Evolutionary conservation across 1,284 basidiomycete genomes (phyloP).

Genomic region (Gastroboletus turbinatus): DNA sequence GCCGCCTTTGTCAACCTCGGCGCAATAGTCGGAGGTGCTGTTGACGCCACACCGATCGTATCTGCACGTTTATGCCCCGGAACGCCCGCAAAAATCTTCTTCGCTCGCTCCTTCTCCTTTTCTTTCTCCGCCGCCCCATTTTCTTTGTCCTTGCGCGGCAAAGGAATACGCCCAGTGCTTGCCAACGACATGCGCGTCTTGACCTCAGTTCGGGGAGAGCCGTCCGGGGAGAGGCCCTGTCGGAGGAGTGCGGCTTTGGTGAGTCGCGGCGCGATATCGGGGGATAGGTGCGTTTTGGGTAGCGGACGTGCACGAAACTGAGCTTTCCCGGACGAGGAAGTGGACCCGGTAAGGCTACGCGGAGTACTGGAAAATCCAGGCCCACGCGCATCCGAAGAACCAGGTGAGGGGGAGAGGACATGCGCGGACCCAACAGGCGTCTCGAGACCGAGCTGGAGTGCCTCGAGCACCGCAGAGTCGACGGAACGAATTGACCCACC

Average conservation of each 20-base stretch:
- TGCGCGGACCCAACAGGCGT: conserved; percentile 45
- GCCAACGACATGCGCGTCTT: conserved; percentile 35
- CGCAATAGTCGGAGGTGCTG: conserved; percentile 66
- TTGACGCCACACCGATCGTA: conserved; percentile 69
- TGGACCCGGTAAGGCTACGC: conserved; percentile 19
- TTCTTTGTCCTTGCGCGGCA: conserved; percentile 26
- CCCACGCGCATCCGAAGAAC: conserved; percentile 33
- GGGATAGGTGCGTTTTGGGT: conserved; percentile 57
- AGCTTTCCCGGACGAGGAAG: conserved; percentile 42
- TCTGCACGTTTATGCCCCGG: conserved; percentile 73
- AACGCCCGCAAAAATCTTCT: conserved; percentile 67
- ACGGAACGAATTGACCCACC: conserved; percentile 46
- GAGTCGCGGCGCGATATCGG: conserved; percentile 75
- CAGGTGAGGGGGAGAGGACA: conserved; percentile 43
- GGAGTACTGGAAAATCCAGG: conserved; percentile 20
- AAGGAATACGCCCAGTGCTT: conserved; percentile 32
- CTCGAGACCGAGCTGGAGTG: conserved; percentile 40
- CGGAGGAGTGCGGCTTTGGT: conserved; percentile 78
- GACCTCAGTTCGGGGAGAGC: conserved; percentile 24
- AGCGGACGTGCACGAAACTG: conserved; percentile 71
- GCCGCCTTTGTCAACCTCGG: conserved; percentile 77
- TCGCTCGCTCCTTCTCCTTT: conserved; percentile 55
- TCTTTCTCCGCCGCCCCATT: conserved; percentile 39
- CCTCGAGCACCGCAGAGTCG: conserved; percentile 46
- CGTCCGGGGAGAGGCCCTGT: conserved; percentile 46